phyloP scores from a whole-genome alignment of 106 monocot species.

The Iris macrosiphon region DNA sequence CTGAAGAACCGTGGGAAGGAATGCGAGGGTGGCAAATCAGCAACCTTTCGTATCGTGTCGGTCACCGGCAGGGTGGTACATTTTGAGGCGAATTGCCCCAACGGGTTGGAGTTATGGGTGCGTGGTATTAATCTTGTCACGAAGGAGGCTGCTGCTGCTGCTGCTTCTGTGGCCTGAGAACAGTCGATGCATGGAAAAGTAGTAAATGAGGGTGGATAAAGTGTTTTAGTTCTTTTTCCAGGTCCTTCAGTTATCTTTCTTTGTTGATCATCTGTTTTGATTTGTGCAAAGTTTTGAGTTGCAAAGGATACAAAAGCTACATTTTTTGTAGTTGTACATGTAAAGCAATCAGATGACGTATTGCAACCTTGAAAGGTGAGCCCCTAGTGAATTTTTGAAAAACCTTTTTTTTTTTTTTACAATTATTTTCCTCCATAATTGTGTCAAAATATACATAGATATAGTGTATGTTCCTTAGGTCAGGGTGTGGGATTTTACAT shows the following conservation, averaged over 20 bases:
- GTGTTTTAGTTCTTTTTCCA: background rate
- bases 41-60: constrained; percentile 35
- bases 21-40: constrained; percentile 2
- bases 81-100: constrained; percentile 32
- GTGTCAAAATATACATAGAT: no score
- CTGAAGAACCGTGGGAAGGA: constrained; percentile 28
- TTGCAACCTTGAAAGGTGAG: no score
- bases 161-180: constrained; percentile 21
- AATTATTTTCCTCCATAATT: no score
- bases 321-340: no score
- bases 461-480: no score
- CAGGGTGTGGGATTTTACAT: no score
- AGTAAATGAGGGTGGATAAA: no score
- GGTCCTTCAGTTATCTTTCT: no score
- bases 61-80: constrained; percentile 39
- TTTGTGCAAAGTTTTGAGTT: constrained; percentile 5
- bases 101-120: constrained; percentile 50
- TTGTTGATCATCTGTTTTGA: background rate
- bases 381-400: no score
- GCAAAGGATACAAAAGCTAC: background rate
- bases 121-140: constrained; percentile 47
- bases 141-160: constrained; percentile 25
- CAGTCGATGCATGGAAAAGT: no score
- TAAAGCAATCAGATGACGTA: no score
- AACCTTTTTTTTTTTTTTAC: no score